A percentile compares a stretch with the other conserved stretches of the same genome.
phyloP scores from a whole-genome alignment of 345 rosid species.

The Eucalyptus erythrocorys region DNA sequence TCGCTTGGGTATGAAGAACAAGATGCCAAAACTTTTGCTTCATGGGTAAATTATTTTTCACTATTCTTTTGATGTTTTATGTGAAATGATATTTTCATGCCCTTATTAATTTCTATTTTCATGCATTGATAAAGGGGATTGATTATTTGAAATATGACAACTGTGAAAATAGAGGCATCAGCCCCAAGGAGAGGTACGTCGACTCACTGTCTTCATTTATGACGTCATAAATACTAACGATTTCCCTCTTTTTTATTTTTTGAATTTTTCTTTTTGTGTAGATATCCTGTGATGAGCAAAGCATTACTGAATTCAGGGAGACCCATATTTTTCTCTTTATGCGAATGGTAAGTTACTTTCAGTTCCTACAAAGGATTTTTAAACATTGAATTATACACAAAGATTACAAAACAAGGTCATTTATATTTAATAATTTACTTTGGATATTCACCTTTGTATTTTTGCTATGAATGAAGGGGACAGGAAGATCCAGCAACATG shows the following conservation, averaged over 20 bases:
- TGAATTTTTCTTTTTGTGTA: neutral
- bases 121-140: slow-evolving; percentile 14
- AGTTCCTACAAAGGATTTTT: neutral
- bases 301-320: slow-evolving; percentile 40
- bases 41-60: neutral
- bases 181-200: slow-evolving; percentile 28
- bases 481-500: slow-evolving; percentile 55
- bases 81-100: neutral
- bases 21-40: slow-evolving; percentile 37
- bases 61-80: neutral
- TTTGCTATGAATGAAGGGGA: slow-evolving; percentile 22
- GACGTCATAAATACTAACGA: neutral
- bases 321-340: slow-evolving; percentile 40
- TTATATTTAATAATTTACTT: neutral
- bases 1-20: slow-evolving; percentile 39
- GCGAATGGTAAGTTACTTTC: slow-evolving; percentile 37
- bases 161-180: slow-evolving; percentile 18
- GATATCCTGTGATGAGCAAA: slow-evolving; percentile 50
- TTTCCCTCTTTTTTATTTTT: neutral
- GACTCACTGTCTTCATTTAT: neutral
- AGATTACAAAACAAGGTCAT: neutral
- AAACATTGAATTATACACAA: neutral
- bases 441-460: neutral
- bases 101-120: neutral
- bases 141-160: slow-evolving; percentile 60